Evolutionary conservation across 805 yeast species (phyloP), one percentile per base, ranked within the genome.

Genomic region (Candida ficus): DNA sequence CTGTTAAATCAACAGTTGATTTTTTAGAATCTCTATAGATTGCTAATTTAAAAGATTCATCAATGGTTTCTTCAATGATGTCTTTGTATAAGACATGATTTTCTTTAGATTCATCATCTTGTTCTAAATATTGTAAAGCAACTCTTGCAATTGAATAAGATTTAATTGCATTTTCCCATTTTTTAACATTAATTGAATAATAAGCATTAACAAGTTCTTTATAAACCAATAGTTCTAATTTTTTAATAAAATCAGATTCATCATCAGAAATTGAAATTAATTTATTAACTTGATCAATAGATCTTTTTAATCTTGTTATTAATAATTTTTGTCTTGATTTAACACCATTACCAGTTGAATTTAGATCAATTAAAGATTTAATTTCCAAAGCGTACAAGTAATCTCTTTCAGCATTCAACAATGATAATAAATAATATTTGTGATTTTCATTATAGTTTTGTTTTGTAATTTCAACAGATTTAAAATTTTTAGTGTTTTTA

Each of bases 371-470:
- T 35, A 71, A 60, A 10, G 73, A 62, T 44, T 75, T 75, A 39
- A 79, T 68, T 59, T 83, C 89, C 58, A 78, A 70, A 1, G 90
- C 83, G 50, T 72, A 76, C 23, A 87, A 68, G 56, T 80, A 66
- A 50, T 87, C 85, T 56, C 96, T 74, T 61, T 93, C 98, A 2
- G 83, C 79, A n/a, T 73, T 71, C 42, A 78, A 66, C 19, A 89
- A 64, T n/a, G 78, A 60, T 20, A 88, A 62, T 29, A 71, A 67
- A 26, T 81, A 91, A 54, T 64, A 76, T 45, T 71, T 64, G 11
- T 61, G 58, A 50, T 85, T 76, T 17, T 58, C 46, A 5, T 62
- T 69, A 47, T 80, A 80, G 42, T 76, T 73, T 7, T 68, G 78
- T 0, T 62, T 41, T 2, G 69, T 53, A 21, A 84, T 68, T 43